Percentiles rank a stretch among this genome's conserved stretches.
Evolutionary conservation across 768 basidiomycete genomes (phyloP).

Genomic region (Dioszegia hungarica): DNA sequence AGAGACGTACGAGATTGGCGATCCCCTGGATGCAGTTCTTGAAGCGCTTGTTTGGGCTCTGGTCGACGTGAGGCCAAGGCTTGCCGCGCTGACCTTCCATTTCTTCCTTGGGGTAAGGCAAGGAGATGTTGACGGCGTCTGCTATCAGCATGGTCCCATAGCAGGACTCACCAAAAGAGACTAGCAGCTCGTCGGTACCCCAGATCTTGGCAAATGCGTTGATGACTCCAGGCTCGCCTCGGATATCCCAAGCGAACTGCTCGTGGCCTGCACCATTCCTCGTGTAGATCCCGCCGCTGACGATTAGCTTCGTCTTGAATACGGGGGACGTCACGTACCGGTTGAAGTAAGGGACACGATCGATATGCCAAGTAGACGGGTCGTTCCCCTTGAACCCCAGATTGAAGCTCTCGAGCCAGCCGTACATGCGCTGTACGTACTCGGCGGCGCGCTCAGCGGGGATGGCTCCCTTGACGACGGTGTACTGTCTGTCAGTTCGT

Average conservation of each 20-base stretch:
- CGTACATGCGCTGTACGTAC: slow-evolving; percentile 25
- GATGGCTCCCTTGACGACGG: slow-evolving; percentile 27
- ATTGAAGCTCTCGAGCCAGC: slow-evolving; percentile 40
- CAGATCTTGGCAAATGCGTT: slow-evolving; percentile 35
- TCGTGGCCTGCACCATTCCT: slow-evolving; percentile 24
- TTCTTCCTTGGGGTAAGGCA: slow-evolving; percentile 13
- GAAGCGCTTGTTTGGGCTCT: slow-evolving; percentile 11
- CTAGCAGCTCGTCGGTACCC: slow-evolving; percentile 28
- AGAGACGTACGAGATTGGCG: slow-evolving; percentile 21
- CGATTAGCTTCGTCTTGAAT: background rate
- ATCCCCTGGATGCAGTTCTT: slow-evolving; percentile 32
- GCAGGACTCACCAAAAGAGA: slow-evolving; percentile 19
- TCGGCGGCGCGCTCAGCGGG: slow-evolving; percentile 17
- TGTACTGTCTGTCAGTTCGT: slow-evolving; percentile 5
- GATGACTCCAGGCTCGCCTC: slow-evolving; percentile 25
- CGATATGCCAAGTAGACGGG: slow-evolving; percentile 27
- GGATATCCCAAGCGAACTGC: slow-evolving; percentile 33
- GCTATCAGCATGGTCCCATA: background rate
- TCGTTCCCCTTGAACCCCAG: slow-evolving; percentile 43
- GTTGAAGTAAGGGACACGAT: slow-evolving; percentile 23
- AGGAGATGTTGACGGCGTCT: slow-evolving; percentile 16
- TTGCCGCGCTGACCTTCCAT: background rate
- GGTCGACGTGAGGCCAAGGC: slow-evolving; percentile 20
- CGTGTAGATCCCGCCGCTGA: slow-evolving; percentile 9
- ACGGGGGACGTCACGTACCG: slow-evolving; percentile 1